phyloP scores from a whole-genome alignment of 164 flowering plant genomes.

The Nymphaea colorata region DNA sequence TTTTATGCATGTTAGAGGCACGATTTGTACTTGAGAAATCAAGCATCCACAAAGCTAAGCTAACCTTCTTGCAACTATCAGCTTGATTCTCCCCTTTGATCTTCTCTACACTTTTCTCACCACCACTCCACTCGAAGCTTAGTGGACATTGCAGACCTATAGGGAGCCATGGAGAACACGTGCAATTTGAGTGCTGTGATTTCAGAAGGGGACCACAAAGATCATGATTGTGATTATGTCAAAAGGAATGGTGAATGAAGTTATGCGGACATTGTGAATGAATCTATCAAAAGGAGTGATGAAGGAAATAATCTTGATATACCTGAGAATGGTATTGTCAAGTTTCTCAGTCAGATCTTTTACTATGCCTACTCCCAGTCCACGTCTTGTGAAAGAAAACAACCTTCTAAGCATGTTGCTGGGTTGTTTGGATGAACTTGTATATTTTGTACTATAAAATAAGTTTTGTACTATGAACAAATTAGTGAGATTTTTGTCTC shows the following conservation, averaged over 20 bases:
- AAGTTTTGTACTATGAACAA: too few relatives aligned
- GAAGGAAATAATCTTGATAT: conserved; percentile 16
- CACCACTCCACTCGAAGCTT: too few relatives aligned
- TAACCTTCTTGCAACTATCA: too few relatives aligned
- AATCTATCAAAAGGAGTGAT: conserved; percentile 34
- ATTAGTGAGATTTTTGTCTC: too few relatives aligned
- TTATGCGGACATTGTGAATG: conserved; percentile 55
- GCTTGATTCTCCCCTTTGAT: too few relatives aligned
- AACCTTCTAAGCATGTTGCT: conserved; percentile 51
- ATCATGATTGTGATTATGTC: conserved; percentile 65
- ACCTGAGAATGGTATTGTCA: conserved; percentile 37
- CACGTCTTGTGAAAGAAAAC: conserved; percentile 73
- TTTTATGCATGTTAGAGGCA: too few relatives aligned
- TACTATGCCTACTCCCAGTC: conserved; percentile 84
- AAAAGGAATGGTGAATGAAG: conserved; percentile 87
- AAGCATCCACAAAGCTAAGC: too few relatives aligned
- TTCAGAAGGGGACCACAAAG: conserved; percentile 86
- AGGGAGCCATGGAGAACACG: conserved; percentile 88
- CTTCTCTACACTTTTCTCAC: too few relatives aligned
- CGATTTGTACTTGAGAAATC: too few relatives aligned
- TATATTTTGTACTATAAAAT: conserved; percentile 27
- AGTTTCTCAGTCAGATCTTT: conserved; percentile 82
- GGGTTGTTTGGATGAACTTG: conserved; percentile 63
- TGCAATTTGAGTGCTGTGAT: conserved; percentile 98
- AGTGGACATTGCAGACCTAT: conserved; percentile 70